These are phyloP conservation scores for Raphanus sativus DNA, from an alignment of 345 rosid species.

Conservation along the genomic window DNA sequence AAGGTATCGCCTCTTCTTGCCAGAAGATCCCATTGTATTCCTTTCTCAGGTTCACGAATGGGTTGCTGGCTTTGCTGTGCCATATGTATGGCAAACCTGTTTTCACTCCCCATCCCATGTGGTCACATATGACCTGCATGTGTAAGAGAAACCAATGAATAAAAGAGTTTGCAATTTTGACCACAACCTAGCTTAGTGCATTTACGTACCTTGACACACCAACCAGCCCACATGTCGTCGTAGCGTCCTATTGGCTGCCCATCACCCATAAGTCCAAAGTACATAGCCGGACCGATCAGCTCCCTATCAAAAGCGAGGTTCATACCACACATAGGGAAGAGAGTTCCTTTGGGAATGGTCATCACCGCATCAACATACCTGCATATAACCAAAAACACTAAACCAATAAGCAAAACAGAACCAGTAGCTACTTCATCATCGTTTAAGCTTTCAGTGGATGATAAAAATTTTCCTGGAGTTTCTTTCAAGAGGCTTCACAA, in stretches of 20 bases:
- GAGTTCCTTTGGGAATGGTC: slow-evolving; percentile 82
- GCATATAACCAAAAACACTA: slow-evolving; percentile 12
- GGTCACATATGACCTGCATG: slow-evolving; percentile 74
- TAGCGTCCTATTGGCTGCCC: slow-evolving; percentile 41
- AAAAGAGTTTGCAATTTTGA: not conserved
- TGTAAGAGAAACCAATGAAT: not conserved
- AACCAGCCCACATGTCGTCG: slow-evolving; percentile 39
- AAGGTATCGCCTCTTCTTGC: slow-evolving; percentile 88
- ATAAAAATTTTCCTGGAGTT: slow-evolving; percentile 55
- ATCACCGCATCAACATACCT: slow-evolving; percentile 83
- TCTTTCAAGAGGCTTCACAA: slow-evolving; percentile 88
- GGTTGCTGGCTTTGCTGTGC: slow-evolving; percentile 95
- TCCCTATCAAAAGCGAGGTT: slow-evolving; percentile 76
- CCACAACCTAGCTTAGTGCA: not conserved
- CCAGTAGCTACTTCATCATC: slow-evolving; percentile 1
- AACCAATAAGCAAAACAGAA: slow-evolving; percentile 14
- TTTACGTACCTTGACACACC: slow-evolving; percentile 37
- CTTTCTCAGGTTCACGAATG: slow-evolving; percentile 75
- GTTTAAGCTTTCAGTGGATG: not conserved
- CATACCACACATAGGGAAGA: slow-evolving; percentile 95
- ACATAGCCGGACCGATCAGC: slow-evolving; percentile 46
- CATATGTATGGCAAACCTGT: slow-evolving; percentile 84
- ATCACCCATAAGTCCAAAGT: slow-evolving; percentile 43
- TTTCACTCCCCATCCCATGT: slow-evolving; percentile 79
- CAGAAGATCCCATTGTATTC: slow-evolving; percentile 86